Conservation (phyloP, 345 rosid genomes). For the Geranium rotundifolium region DNA sequence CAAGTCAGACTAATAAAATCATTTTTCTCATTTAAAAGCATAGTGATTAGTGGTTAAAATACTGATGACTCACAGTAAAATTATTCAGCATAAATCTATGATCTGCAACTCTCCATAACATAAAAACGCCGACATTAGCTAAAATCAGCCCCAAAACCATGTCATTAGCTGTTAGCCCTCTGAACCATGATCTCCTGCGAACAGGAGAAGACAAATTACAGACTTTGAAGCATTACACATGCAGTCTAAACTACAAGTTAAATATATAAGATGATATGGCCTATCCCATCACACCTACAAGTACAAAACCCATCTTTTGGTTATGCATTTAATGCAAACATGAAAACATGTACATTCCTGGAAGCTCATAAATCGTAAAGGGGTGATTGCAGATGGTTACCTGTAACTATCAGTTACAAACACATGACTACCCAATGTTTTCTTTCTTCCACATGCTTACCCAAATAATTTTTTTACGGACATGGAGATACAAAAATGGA, state of each 20-base stretch:
- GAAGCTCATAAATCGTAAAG: background rate
- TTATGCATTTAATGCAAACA: background rate
- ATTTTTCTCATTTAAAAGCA: background rate
- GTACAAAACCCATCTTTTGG: background rate
- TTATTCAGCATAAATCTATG: slow-evolving; percentile 50
- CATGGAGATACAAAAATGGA: too few species aligned
- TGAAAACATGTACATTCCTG: background rate
- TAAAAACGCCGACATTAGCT: slow-evolving; percentile 58
- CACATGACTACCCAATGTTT: too few species aligned
- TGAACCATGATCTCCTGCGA: slow-evolving; percentile 60
- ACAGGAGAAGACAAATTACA: slow-evolving; percentile 16
- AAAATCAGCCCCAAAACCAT: slow-evolving; percentile 56
- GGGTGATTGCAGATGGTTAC: too few species aligned
- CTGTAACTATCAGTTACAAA: too few species aligned
- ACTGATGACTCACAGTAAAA: slow-evolving; percentile 57
- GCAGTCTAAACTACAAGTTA: background rate
- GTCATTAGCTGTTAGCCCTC: slow-evolving; percentile 22
- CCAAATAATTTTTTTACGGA: too few species aligned
- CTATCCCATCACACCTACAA: background rate
- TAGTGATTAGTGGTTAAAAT: background rate
- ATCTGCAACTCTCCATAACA: slow-evolving; percentile 58
- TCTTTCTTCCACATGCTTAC: too few species aligned
- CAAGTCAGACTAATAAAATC: background rate
- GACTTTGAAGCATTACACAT: slow-evolving; percentile 1
- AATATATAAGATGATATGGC: background rate